Percentiles rank a stretch among this genome's conserved stretches.
Evolutionary conservation across 768 basidiomycete genomes (phyloP).

Genomic region (Russula griseocarnosa): DNA sequence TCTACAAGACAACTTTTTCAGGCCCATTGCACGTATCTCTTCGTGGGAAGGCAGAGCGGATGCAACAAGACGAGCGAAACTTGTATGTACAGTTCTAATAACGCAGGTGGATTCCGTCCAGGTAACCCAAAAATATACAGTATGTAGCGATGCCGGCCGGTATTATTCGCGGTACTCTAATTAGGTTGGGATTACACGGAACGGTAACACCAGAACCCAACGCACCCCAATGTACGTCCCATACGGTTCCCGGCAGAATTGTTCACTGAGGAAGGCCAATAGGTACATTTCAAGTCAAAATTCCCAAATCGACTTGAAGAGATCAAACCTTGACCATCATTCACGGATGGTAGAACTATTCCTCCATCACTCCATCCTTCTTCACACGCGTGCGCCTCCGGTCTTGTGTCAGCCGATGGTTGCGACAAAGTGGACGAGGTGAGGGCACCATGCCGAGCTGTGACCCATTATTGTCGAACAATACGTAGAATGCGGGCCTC

Average conservation of each 20-base stretch:
- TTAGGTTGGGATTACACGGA: constrained; percentile 70
- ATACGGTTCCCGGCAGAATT: not conserved
- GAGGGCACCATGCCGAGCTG: not conserved
- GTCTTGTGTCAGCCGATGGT: not conserved
- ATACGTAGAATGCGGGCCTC: not conserved
- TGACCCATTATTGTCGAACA: not conserved
- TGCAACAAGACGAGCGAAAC: constrained; percentile 62
- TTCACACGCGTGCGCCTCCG: not conserved
- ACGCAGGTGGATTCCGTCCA: not conserved
- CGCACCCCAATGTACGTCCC: constrained; percentile 75
- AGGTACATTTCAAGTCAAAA: constrained; percentile 84
- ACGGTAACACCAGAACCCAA: constrained; percentile 76
- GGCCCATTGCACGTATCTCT: constrained; percentile 75
- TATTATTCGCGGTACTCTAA: constrained; percentile 77
- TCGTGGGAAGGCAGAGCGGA: constrained; percentile 76
- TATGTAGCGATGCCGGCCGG: constrained; percentile 81
- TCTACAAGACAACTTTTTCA: constrained; percentile 87
- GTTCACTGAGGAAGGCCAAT: constrained; percentile 3
- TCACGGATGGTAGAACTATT: not conserved
- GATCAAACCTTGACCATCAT: not conserved
- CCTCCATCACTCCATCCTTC: not conserved
- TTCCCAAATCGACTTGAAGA: constrained; percentile 57
- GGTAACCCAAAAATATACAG: constrained; percentile 38
- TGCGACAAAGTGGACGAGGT: not conserved
- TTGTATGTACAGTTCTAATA: constrained; percentile 45